Conservation (phyloP, 768 basidiomycete species). For the Dentipellis fragilis region DNA sequence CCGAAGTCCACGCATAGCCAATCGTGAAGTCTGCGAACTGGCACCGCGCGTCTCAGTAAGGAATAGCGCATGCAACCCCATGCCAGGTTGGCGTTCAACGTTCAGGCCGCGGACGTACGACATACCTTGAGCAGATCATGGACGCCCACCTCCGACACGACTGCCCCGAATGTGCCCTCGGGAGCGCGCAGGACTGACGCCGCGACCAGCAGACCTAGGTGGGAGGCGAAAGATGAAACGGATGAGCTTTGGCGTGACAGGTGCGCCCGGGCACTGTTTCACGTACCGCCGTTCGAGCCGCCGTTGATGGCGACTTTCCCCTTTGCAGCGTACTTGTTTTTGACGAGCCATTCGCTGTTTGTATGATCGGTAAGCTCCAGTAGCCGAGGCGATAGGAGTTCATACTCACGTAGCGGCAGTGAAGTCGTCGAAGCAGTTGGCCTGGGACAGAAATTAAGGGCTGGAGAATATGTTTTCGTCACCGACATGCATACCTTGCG, state of each 20-base stretch:
- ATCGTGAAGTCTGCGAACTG: constrained; percentile 73
- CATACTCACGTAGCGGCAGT: constrained; percentile 62
- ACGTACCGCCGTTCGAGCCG: constrained; percentile 69
- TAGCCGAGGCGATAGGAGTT: neutral
- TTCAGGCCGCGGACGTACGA: neutral
- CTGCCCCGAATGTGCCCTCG: constrained; percentile 67
- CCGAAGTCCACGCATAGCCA: constrained; percentile 69
- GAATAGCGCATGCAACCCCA: no score
- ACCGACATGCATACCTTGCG: constrained; percentile 40
- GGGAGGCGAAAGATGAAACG: neutral
- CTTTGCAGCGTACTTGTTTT: constrained; percentile 55
- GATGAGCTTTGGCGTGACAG: neutral
- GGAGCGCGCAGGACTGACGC: constrained; percentile 78
- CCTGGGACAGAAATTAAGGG: constrained; percentile 23
- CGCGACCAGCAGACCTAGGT: constrained; percentile 62
- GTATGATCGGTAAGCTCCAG: neutral
- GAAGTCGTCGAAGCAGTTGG: constrained; percentile 76
- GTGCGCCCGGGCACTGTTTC: neutral
- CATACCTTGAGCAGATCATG: constrained; percentile 67
- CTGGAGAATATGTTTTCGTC: neutral
- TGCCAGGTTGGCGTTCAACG: no score
- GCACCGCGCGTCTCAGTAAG: neutral
- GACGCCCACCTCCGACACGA: constrained; percentile 75
- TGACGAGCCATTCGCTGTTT: constrained; percentile 56
- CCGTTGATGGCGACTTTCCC: constrained; percentile 74